Conservation (phyloP, 768 basidiomycete species). For the Infundibulicybe gibba region DNA sequence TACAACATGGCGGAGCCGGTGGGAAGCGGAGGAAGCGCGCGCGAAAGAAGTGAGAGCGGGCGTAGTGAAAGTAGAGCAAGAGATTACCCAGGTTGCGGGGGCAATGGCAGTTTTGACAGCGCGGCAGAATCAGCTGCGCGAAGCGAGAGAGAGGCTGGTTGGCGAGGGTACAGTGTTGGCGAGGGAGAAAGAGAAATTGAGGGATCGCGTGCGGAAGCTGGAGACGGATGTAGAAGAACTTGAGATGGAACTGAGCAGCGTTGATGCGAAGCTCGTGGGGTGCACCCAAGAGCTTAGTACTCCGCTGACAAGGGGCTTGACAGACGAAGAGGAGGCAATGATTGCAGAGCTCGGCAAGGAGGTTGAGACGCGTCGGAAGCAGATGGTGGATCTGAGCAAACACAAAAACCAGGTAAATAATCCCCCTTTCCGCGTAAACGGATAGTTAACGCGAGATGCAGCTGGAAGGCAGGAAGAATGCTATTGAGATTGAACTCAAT, state of each 20-base stretch:
- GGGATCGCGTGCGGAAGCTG: slow-evolving; percentile 54
- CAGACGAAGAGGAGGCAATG: slow-evolving; percentile 61
- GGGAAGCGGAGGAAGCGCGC: slow-evolving; percentile 58
- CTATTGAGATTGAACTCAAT: slow-evolving; percentile 89
- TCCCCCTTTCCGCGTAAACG: not conserved
- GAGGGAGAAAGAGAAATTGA: slow-evolving; percentile 69
- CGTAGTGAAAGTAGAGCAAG: slow-evolving; percentile 76
- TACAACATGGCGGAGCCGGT: slow-evolving; percentile 70
- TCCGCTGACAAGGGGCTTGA: slow-evolving; percentile 73
- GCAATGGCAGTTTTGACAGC: slow-evolving; percentile 65
- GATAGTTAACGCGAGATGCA: slow-evolving; percentile 18
- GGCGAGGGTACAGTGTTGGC: slow-evolving; percentile 57
- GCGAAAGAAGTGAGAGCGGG: slow-evolving; percentile 72
- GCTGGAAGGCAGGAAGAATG: slow-evolving; percentile 74
- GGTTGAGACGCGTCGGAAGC: slow-evolving; percentile 70
- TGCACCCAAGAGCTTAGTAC: slow-evolving; percentile 68
- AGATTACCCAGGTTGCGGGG: slow-evolving; percentile 75
- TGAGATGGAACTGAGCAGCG: slow-evolving; percentile 61
- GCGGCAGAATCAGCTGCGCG: slow-evolving; percentile 67
- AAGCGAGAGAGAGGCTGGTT: slow-evolving; percentile 61
- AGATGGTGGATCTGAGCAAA: slow-evolving; percentile 64
- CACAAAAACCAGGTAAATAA: slow-evolving; percentile 64
- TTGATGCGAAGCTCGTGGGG: slow-evolving; percentile 60
- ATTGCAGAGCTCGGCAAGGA: slow-evolving; percentile 71
- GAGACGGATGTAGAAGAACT: slow-evolving; percentile 70